These are phyloP conservation scores for Hirschfeldia incana DNA, from an alignment of 345 rosid genomes.

Conservation along the genomic window DNA sequence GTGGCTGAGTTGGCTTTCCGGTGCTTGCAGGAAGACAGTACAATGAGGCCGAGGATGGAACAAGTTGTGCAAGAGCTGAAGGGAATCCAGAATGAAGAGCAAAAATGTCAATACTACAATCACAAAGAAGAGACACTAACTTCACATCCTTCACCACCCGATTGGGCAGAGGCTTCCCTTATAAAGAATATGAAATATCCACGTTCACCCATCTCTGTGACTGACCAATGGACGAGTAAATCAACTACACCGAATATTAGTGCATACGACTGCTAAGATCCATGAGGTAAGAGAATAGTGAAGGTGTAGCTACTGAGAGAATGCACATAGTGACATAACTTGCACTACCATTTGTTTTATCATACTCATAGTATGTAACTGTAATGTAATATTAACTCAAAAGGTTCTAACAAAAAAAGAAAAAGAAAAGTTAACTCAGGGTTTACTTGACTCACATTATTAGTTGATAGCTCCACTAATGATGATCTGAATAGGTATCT, in stretches of 20 bases:
- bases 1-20: constrained; percentile 62
- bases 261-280: constrained; percentile 23
- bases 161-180: constrained; percentile 39
- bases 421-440: constrained; percentile 13
- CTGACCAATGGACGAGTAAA: constrained; percentile 53
- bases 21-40: constrained; percentile 60
- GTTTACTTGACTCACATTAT: neutral
- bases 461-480: neutral
- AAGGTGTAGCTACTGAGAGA: constrained; percentile 23
- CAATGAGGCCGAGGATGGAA: constrained; percentile 60
- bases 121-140: constrained; percentile 6
- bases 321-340: constrained; percentile 30
- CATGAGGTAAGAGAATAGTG: constrained; percentile 5
- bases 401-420: neutral
- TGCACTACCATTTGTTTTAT: constrained; percentile 10
- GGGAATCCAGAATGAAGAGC: constrained; percentile 41
- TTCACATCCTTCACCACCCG: constrained; percentile 46
- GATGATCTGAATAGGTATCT: neutral
- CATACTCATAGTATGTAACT: constrained; percentile 8
- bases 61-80: constrained; percentile 48
- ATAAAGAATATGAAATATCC: constrained; percentile 36
- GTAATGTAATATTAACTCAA: constrained; percentile 26
- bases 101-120: no score
- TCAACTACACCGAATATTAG: constrained; percentile 46
- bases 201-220: constrained; percentile 61